These are phyloP conservation scores for Neonectria punicea DNA, from an alignment of 2,329 filamentous ascomycete genomes.

Conservation along the genomic window DNA sequence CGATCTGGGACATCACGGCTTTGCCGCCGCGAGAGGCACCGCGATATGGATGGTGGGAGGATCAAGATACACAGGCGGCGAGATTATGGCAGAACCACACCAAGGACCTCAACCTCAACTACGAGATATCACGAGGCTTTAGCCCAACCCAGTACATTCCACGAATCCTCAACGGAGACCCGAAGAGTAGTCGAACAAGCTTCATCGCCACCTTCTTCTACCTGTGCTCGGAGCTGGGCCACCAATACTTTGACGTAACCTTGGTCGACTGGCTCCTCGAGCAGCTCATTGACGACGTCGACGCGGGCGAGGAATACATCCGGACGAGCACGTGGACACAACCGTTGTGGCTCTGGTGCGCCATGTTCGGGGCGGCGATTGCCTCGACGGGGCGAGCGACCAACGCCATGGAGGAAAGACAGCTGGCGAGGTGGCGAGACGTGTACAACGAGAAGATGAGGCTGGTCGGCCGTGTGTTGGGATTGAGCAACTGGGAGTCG, in stretches of 20 bases:
- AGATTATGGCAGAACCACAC: conserved; percentile 51
- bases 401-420: conserved; percentile 49
- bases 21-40: conserved; percentile 49
- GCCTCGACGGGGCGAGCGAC: conserved; percentile 51
- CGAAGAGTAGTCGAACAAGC: conserved; percentile 54
- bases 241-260: conserved; percentile 54
- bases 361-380: conserved; percentile 57
- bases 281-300: conserved; percentile 57
- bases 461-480: conserved; percentile 51
- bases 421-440: conserved; percentile 51
- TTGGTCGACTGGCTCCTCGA: conserved; percentile 58
- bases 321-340: conserved; percentile 54
- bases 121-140: conserved; percentile 50
- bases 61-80: conserved; percentile 48
- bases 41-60: conserved; percentile 51
- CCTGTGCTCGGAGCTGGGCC: conserved; percentile 56
- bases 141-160: conserved; percentile 47
- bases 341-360: conserved; percentile 58
- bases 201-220: conserved; percentile 61
- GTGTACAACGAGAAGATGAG: conserved; percentile 55
- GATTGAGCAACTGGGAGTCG: conserved; percentile 52
- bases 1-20: conserved; percentile 53
- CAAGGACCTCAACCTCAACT: conserved; percentile 49
- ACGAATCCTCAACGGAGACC: conserved; percentile 48
- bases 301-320: conserved; percentile 53